Conservation (phyloP, 106 monocot species). For the Gastrodia elata region DNA sequence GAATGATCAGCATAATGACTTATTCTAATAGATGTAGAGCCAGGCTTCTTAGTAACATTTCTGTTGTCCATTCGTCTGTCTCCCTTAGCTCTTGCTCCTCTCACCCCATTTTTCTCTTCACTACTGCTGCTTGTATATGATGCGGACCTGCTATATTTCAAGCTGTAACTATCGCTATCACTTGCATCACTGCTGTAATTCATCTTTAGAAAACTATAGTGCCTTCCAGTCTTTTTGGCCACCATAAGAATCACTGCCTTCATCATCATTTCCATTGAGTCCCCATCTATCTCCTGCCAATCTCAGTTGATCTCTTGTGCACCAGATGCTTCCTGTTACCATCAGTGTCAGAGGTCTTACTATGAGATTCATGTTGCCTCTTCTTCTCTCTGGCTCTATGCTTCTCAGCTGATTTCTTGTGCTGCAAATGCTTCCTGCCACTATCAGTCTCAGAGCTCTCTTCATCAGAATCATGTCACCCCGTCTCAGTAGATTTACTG, state of each 20-base stretch:
- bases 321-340: not conserved
- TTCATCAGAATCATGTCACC: slow-evolving; percentile 4
- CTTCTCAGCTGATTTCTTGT: slow-evolving; percentile 1
- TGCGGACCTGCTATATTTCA: slow-evolving; percentile 6
- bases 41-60: not conserved
- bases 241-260: not conserved
- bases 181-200: slow-evolving; percentile 2
- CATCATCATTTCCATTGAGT: slow-evolving; percentile 11
- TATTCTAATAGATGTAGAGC: not conserved
- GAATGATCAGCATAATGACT: not conserved
- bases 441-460: slow-evolving; percentile 5
- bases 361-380: not conserved
- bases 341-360: slow-evolving; percentile 3
- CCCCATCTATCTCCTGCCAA: not conserved
- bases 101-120: not conserved
- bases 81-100: not conserved
- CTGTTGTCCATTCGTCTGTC: not conserved
- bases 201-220: not conserved
- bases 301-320: slow-evolving; percentile 4
- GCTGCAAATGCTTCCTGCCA: not conserved
- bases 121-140: slow-evolving; percentile 6
- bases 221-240: not conserved
- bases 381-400: not conserved
- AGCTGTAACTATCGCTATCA: slow-evolving; percentile 10
- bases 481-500: no score